Percentiles rank a stretch among this genome's conserved stretches.
Evolutionary conservation across 140 eudicot species (phyloP).

Genomic region (Bidens hawaiensis): DNA sequence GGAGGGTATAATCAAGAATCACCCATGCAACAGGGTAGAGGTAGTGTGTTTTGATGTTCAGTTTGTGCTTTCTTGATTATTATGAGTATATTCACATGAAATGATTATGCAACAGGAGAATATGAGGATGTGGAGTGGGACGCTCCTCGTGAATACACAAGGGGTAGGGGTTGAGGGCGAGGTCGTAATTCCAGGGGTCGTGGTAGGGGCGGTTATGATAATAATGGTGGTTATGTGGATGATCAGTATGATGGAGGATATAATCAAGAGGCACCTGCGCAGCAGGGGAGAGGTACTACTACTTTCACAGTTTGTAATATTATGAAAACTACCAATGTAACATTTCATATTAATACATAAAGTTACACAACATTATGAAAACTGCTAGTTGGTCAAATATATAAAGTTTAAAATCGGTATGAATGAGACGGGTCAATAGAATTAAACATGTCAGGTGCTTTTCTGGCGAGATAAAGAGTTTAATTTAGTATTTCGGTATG

Average conservation of each 20-base stretch:
- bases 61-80: background rate
- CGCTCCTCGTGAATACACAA: constrained; percentile 41
- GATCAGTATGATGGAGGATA: constrained; percentile 14
- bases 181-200: constrained; percentile 51
- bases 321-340: background rate
- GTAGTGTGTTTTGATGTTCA: background rate
- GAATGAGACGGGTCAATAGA: too few species aligned
- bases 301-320: background rate
- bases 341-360: too few species aligned
- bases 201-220: constrained; percentile 42
- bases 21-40: background rate
- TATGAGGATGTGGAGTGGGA: constrained; percentile 71
- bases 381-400: background rate
- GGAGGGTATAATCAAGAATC: background rate
- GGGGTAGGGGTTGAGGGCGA: constrained; percentile 70
- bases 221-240: constrained; percentile 48
- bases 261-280: background rate
- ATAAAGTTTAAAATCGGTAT: too few species aligned
- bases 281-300: background rate
- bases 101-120: constrained; percentile 26
- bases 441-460: too few species aligned
- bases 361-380: too few species aligned
- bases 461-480: too few species aligned
- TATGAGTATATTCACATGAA: background rate
- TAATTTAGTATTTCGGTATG: too few species aligned